A percentile compares a stretch with the other conserved stretches of the same genome.
These are phyloP conservation scores for Blastocystis sp. DNA, from an alignment of 352 stramenopile species.

Conservation along the genomic window DNA sequence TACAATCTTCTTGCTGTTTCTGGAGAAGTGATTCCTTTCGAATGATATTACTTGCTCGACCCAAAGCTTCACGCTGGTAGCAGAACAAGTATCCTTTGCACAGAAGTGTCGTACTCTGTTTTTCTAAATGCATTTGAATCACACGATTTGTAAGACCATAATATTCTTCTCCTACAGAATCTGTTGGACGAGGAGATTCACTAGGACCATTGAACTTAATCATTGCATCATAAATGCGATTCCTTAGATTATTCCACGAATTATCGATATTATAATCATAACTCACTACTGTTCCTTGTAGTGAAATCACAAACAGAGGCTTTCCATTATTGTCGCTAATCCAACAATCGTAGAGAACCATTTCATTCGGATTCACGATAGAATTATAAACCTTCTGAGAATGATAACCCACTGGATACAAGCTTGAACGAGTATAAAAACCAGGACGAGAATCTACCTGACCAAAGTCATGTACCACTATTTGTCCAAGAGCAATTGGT, in stretches of 20 bases:
- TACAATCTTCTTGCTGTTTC: slow-evolving; percentile 1
- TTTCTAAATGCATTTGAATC: slow-evolving; percentile 22
- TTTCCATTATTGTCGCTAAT: slow-evolving; percentile 43
- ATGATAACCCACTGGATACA: slow-evolving; percentile 50
- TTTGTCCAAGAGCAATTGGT: neutral
- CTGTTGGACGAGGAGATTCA: neutral
- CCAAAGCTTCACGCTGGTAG: slow-evolving; percentile 5
- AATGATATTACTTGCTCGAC: neutral
- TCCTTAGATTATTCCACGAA: neutral
- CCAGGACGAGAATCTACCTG: neutral
- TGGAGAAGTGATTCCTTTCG: neutral
- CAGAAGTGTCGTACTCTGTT: neutral
- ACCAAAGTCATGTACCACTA: neutral
- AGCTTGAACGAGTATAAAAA: slow-evolving; percentile 16
- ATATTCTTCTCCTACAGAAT: slow-evolving; percentile 3
- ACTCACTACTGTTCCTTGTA: neutral
- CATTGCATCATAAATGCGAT: neutral
- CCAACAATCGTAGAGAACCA: slow-evolving; percentile 45
- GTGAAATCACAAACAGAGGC: slow-evolving; percentile 28
- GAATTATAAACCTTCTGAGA: slow-evolving; percentile 32
- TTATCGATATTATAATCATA: slow-evolving; percentile 40
- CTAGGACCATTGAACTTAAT: neutral
- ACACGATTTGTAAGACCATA: neutral
- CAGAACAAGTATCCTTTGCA: slow-evolving; percentile 36
- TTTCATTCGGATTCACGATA: neutral